Base-by-base conservation (phyloP, 345 rosid genomes). In the Moricandia arvensis region DNA sequence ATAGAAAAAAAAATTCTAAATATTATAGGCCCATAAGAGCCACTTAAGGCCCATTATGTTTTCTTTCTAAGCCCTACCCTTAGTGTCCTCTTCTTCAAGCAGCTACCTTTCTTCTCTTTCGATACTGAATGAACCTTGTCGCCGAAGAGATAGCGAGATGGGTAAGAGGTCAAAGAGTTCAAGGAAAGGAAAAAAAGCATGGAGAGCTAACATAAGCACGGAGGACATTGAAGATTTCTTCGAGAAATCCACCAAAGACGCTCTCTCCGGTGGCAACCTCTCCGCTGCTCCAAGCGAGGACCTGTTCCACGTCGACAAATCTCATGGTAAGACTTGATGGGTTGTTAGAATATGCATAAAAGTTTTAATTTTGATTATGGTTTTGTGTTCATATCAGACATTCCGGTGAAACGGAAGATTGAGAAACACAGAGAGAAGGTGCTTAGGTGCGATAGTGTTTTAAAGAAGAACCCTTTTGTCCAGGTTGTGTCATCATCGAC, bases 131-230 rank as follows among this genome's bases (percentile, higher is more conserved):
- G 38, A 54, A 47, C 18, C 68, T 65, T 51, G 10, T 27, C 76
- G 80, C 80, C 80, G 33, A 59, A 7, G 10, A 59, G 76, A 58
- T 0, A 8, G 17, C 10, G 21, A 43, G 80, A 90, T 90, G 96
- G 91, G 93, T 73, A 91, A 90, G 85, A 81, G 59, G 47, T 34
- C 90, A 3, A 94, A 90, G 68, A 84, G 82, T 26, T 91, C 97
- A 26, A 85, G 97, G 79, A 94, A 95, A 81, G 96, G 97, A 17
- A 92, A 95, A 79, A 95, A 95, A 73, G 96, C 91, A 27, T 95
- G 99, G 99, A 89, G 97, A 66, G 97, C 96, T 0, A 94, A 94
- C 84, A 95, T 90, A 37, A 95, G 96, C 83, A 89, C 96, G 0
- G 90, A 84, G 54, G 97, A 91, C 61, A 83, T 90, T 35, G 85